Conservation (phyloP, 306 rosid genomes). For the Styphnolobium japonicum region DNA sequence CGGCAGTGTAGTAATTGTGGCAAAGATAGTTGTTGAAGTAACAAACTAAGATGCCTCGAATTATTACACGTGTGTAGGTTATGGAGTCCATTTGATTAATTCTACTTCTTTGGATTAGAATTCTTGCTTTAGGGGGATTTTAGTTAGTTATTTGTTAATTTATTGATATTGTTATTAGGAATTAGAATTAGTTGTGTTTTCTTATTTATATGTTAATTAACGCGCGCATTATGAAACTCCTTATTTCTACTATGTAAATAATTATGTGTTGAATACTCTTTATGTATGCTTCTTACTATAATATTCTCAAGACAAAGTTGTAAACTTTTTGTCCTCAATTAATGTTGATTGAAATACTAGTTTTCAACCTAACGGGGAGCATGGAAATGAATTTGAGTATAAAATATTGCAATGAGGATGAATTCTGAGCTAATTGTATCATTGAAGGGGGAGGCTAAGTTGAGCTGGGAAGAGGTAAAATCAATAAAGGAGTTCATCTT, state of each 20-base stretch:
- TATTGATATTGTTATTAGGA: too few species aligned
- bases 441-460: neutral
- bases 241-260: neutral
- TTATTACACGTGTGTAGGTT: too few species aligned
- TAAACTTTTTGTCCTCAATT: neutral
- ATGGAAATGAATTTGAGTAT: neutral
- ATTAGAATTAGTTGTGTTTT: neutral
- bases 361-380: conserved; percentile 15
- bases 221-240: neutral
- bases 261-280: neutral
- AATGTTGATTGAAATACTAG: neutral
- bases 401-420: neutral
- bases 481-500: neutral
- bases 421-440: neutral
- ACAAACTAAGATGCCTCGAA: too few species aligned
- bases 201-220: neutral
- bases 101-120: too few species aligned
- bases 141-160: too few species aligned
- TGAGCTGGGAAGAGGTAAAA: neutral
- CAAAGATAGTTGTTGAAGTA: too few species aligned
- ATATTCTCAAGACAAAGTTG: neutral
- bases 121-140: too few species aligned
- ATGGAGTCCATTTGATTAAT: too few species aligned
- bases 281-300: neutral
- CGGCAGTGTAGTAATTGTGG: too few species aligned